Base-by-base conservation (phyloP, 2,329 filamentous ascomycete genomes). In the Pseudonectria buxi region DNA sequence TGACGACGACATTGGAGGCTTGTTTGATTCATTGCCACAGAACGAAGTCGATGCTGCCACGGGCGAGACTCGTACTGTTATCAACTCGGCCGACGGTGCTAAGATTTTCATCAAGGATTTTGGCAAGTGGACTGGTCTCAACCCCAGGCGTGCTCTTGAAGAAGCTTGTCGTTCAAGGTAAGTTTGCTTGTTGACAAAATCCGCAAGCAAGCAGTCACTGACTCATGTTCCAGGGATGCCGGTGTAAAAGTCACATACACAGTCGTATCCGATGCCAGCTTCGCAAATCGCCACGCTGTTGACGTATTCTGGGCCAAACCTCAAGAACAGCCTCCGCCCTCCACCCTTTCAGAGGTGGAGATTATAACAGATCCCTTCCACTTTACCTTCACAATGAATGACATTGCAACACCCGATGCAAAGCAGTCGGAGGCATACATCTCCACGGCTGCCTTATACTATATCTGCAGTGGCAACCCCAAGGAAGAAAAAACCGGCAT, bases 341-440 rank as follows among this genome's bases (percentile, higher is more conserved):
- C 48, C 24, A 38, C 46, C 2, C 57, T 62, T 4, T 44, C 63
- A 2, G 63, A 69, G 3, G 54, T 76, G 9, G 67, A 74, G 39
- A 55, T 67, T 10, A 56, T 60, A 15, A 58, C 65, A 10, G 64
- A 67, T 11, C 64, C 74, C 5, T 71, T 62, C 13, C 67, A 69
- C 24, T 77, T 82, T 15, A 75, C 67, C 10, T 78, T 92, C 47
- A 83, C 80, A 28, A 95, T 95, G 83, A 69, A 65, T 4, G 71
- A 72, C 0, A 62, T 94, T 28, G 83, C 87, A 10, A 83, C 87
- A 0, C 78, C 87, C 1, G 83, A 87, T 35, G 49, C 70, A 10
- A 78, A 81, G 45, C 89, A 98, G 56, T 94, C 92, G 6, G 89
- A 96, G 58, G 81, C 82, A 2, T 96, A 82, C 49, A 74, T 92